Base-by-base conservation (phyloP, 2,329 filamentous ascomycete species). In the Microsporum ferrugineum region DNA sequence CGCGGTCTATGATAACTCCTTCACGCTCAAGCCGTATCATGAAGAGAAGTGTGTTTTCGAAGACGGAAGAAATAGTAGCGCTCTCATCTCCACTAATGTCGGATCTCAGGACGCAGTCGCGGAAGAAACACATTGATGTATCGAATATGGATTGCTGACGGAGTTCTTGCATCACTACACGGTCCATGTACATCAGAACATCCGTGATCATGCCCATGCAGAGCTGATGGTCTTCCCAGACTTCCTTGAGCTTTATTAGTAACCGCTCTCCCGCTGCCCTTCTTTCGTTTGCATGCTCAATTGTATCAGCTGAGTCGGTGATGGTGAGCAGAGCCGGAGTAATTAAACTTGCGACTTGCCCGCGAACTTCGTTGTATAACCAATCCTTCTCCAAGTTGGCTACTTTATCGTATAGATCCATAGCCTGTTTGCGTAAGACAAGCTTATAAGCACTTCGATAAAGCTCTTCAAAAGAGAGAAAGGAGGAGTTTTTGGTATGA, bases 191-290 rank as follows among this genome's bases (percentile, higher is more conserved):
- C 91, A 97, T 96, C 58, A 97, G 80, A 36, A 97, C 90, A 72
- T 97, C 94, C 2, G 91, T 91, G 58, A 90, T 87, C 92, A 97
- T 97, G 70, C 90, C 91, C 89, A 96, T 96, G 51, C 88, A 91
- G 61, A 88, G 83, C 71, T 91, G 89, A 71, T 99, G 91, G 64
- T 95, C 88, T 63, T 91, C 84, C 90, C 91, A 99, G 1, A 86
- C 84, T 62, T 85, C 80, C 67, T 87, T 87, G 12, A 97, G 74
- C 0, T 84, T 87, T 60, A 83, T 84, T 62, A 99, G 75, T 65
- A 97, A 95, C 69, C 82, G 86, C 73, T 96, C 91, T 56, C 91
- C 91, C 39, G 88, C 87, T 49, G 87, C 82, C 55, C 89, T 82
- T 60, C 88, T 84, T 75, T 96, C 91, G 67, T 88, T 88, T 14